Evolutionary conservation across 805 yeast genomes (phyloP).

Genomic region (Candida incommunis): DNA sequence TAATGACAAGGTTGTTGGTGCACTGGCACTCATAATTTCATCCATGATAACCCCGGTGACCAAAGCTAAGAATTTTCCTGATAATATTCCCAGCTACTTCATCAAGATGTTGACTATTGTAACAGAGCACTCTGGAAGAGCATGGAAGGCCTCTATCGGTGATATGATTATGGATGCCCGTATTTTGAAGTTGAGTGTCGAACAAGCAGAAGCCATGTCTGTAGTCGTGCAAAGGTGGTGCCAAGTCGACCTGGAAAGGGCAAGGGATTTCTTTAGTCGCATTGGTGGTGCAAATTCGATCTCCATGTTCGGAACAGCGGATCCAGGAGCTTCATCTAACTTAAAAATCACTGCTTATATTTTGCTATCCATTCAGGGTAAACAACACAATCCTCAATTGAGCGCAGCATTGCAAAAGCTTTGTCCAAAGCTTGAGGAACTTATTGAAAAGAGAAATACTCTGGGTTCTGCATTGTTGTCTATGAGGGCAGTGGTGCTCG

Average conservation of each 20-base stretch:
- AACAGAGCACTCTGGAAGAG: conserved; percentile 25
- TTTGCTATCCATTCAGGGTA: background rate
- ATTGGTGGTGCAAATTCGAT: conserved; percentile 17
- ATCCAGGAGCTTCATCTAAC: background rate
- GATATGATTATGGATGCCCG: conserved; percentile 52
- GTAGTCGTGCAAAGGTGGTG: conserved; percentile 50
- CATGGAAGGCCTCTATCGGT: conserved; percentile 49
- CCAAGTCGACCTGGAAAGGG: conserved; percentile 42
- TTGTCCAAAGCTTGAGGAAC: conserved; percentile 31
- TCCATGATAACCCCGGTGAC: conserved; percentile 39
- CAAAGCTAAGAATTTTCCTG: conserved; percentile 29
- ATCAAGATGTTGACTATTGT: conserved; percentile 30
- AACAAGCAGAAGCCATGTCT: conserved; percentile 33
- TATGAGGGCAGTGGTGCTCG: conserved; percentile 48
- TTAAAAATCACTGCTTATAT: background rate
- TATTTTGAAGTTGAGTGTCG: conserved; percentile 31
- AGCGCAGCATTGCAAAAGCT: conserved; percentile 30
- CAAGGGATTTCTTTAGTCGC: conserved; percentile 34
- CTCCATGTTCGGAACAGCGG: background rate
- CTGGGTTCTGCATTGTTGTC: conserved; percentile 37
- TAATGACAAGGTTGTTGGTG: conserved; percentile 40
- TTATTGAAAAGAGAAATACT: conserved; percentile 23
- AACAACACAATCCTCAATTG: background rate
- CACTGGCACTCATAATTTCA: conserved; percentile 38
- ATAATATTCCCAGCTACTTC: conserved; percentile 27